Evolutionary conservation across 768 basidiomycete species (phyloP).

Genomic region (Tulasnella sp.): DNA sequence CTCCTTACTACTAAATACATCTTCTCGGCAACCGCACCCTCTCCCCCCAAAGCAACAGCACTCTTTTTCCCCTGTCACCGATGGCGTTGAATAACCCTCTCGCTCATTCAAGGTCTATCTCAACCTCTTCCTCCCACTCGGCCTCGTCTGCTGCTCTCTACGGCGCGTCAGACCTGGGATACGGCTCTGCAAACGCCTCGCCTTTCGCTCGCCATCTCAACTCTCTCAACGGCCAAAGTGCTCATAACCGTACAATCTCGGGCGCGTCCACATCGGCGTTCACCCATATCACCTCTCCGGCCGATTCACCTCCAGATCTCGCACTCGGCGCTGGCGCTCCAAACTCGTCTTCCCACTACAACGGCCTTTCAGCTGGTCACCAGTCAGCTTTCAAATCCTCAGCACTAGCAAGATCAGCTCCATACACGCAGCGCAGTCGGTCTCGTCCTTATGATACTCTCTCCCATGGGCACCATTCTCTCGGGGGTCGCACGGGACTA

Average conservation of each 20-base stretch:
- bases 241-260: conserved; percentile 13
- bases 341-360: background rate
- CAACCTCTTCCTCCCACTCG: conserved; percentile 5
- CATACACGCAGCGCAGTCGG: background rate
- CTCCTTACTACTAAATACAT: background rate
- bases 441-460: conserved; percentile 1
- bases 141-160: background rate
- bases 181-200: background rate
- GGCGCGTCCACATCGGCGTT: conserved; percentile 15
- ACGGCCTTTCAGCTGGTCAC: background rate
- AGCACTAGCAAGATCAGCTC: background rate
- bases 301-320: conserved; percentile 22
- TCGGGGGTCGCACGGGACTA: conserved; percentile 6
- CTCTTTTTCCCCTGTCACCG: background rate
- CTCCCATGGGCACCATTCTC: background rate
- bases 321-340: conserved; percentile 9
- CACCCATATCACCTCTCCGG: conserved; percentile 22
- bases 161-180: background rate
- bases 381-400: conserved; percentile 18
- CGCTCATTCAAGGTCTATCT: background rate
- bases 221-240: background rate
- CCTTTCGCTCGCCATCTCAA: conserved; percentile 8
- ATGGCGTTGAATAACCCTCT: conserved; percentile 1
- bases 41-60: no score
- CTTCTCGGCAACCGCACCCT: background rate